Evolutionary conservation across 2,329 filamentous ascomycete species (phyloP).

Genomic region (Fusarium udum): DNA sequence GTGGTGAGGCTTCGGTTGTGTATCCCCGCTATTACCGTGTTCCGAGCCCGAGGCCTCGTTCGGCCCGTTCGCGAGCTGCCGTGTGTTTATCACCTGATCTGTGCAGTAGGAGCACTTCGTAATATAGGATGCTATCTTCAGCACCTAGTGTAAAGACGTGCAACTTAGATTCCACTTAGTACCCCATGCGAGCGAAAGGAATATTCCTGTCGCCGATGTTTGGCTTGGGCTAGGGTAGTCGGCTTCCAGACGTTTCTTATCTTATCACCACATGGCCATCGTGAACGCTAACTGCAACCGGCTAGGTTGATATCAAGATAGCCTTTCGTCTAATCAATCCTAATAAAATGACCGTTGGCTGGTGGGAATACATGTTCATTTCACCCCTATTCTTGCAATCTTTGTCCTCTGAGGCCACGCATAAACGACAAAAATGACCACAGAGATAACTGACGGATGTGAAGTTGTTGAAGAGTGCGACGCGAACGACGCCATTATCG

Average conservation of each 20-base stretch:
- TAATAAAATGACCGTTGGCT: background rate
- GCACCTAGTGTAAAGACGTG: too few species aligned
- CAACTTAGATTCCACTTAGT: background rate
- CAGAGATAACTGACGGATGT: background rate
- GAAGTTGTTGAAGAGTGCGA: background rate
- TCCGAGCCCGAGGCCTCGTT: background rate
- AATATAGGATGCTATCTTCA: too few species aligned
- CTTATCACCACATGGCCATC: background rate
- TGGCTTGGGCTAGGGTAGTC: background rate
- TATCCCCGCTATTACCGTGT: background rate
- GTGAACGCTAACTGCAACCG: background rate
- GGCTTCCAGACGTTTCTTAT: background rate
- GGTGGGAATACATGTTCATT: background rate
- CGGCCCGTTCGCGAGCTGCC: background rate
- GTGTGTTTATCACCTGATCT: background rate
- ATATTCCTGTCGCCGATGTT: too few species aligned
- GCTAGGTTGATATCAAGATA: background rate
- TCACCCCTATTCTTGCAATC: background rate
- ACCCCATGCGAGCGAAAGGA: background rate
- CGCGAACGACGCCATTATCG: background rate
- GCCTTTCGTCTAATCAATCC: background rate
- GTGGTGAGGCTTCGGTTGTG: background rate
- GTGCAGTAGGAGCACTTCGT: background rate
- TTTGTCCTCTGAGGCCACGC: background rate
- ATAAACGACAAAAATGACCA: background rate